A percentile compares a stretch with the other conserved stretches of the same genome.
Evolutionary conservation across 2,329 filamentous ascomycete species (phyloP).

Genomic region (Pseudocercospora crystallina): DNA sequence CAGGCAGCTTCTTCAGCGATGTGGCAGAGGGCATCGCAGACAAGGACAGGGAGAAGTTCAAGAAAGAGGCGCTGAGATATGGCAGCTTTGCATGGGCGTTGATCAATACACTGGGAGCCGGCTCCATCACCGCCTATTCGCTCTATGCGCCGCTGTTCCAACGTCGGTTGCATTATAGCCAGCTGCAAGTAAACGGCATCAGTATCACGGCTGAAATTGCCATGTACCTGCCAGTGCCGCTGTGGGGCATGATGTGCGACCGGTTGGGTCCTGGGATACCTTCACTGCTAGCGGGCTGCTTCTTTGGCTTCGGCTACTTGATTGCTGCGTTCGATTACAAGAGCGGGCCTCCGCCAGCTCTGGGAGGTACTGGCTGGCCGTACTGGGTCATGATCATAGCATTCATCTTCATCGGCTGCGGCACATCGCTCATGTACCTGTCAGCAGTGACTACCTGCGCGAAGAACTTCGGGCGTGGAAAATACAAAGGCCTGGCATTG

Average conservation of each 20-base stretch:
- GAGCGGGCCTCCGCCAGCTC: constrained; percentile 55
- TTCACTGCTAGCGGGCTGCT: constrained; percentile 66
- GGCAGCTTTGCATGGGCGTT: constrained; percentile 61
- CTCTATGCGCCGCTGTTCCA: constrained; percentile 92
- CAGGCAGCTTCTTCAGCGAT: constrained; percentile 58
- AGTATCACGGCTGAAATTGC: constrained; percentile 83
- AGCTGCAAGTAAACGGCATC: constrained; percentile 88
- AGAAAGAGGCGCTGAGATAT: constrained; percentile 53
- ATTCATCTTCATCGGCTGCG: constrained; percentile 79
- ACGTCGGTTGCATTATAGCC: constrained; percentile 79
- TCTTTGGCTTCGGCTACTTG: constrained; percentile 81
- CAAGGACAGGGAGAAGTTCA: constrained; percentile 56
- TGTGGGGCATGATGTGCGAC: constrained; percentile 90
- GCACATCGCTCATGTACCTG: constrained; percentile 86
- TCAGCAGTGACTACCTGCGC: constrained; percentile 90
- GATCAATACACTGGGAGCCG: constrained; percentile 72
- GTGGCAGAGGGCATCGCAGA: constrained; percentile 61
- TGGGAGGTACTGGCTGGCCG: constrained; percentile 61
- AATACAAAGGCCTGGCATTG: constrained; percentile 82
- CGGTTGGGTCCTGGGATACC: constrained; percentile 77
- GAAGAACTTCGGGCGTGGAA: constrained; percentile 93
- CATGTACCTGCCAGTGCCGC: constrained; percentile 86
- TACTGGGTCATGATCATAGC: constrained; percentile 81
- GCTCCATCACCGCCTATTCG: constrained; percentile 89
- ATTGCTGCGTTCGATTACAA: constrained; percentile 77